Conservation (phyloP, 2,329 filamentous ascomycete genomes). For the Anthostomella pinea region DNA sequence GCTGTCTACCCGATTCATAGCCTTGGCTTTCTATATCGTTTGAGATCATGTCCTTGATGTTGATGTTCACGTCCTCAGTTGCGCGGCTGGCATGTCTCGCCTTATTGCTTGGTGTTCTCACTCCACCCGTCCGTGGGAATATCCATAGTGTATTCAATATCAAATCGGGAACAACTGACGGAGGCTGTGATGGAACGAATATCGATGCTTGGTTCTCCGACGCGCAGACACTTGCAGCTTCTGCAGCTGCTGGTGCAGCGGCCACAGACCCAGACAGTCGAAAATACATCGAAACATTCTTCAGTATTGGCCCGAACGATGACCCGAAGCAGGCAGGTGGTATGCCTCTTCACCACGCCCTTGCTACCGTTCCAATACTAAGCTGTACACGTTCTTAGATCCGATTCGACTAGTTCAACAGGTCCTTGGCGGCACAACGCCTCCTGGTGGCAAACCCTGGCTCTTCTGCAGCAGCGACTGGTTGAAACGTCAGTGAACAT, state of each 20-base stretch:
- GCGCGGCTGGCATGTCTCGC: not conserved
- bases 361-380: no score
- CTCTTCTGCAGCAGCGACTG: slow-evolving; percentile 10
- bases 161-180: slow-evolving; percentile 6
- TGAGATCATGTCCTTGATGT: no score
- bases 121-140: not conserved
- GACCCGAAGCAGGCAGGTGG: slow-evolving; percentile 7
- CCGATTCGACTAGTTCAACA: slow-evolving; percentile 3
- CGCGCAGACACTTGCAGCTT: slow-evolving; percentile 5
- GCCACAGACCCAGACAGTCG: slow-evolving; percentile 9
- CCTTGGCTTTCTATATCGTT: no score
- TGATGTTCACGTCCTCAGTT: no score
- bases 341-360: no score
- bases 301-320: slow-evolving; percentile 6
- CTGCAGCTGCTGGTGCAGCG: slow-evolving; percentile 5
- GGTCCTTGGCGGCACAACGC: slow-evolving; percentile 2
- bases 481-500: slow-evolving; percentile 9
- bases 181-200: slow-evolving; percentile 9
- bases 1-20: no score
- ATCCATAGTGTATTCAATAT: slow-evolving; percentile 8
- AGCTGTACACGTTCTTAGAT: no score
- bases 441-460: slow-evolving; percentile 8
- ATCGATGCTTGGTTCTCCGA: slow-evolving; percentile 10
- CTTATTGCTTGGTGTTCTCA: not conserved
- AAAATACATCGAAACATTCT: slow-evolving; percentile 11